Evolutionary conservation across 495 filamentous ascomycete genomes (phyloP).

Genomic region (Penicillium coprophilum): DNA sequence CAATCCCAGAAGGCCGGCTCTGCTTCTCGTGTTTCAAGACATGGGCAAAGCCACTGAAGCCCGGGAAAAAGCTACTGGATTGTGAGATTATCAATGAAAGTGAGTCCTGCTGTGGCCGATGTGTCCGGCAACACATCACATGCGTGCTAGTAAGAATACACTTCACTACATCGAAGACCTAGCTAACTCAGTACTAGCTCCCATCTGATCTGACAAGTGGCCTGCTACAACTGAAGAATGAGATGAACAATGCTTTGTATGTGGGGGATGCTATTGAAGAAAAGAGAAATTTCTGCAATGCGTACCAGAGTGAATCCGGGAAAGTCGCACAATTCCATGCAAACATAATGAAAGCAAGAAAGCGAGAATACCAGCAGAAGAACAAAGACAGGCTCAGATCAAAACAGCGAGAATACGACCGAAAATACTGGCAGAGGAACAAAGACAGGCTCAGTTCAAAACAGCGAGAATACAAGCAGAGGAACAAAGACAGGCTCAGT

Average conservation of each 20-base stretch:
- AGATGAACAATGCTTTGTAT: neutral
- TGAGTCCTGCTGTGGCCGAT: neutral
- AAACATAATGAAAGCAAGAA: neutral
- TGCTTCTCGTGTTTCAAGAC: neutral
- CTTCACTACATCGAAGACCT: neutral
- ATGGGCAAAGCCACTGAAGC: neutral
- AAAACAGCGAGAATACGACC: too few species aligned
- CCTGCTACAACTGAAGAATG: neutral
- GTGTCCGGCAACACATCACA: neutral
- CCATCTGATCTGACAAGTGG: neutral
- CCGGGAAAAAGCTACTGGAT: neutral
- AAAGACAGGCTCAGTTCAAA: neutral
- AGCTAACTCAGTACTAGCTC: neutral
- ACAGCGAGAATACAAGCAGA: too few species aligned
- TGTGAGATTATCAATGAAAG: neutral
- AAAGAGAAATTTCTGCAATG: neutral
- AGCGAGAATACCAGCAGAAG: neutral
- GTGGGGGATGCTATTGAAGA: neutral
- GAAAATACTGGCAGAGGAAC: neutral
- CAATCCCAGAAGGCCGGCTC: neutral
- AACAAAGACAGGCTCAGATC: neutral
- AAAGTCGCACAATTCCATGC: too few species aligned
- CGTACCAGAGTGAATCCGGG: neutral
- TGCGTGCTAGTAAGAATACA: neutral
- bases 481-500: neutral